Percentiles rank a stretch among this genome's conserved stretches.
Evolutionary conservation across 768 basidiomycete genomes (phyloP).

Genomic region (Mycena belliarum): DNA sequence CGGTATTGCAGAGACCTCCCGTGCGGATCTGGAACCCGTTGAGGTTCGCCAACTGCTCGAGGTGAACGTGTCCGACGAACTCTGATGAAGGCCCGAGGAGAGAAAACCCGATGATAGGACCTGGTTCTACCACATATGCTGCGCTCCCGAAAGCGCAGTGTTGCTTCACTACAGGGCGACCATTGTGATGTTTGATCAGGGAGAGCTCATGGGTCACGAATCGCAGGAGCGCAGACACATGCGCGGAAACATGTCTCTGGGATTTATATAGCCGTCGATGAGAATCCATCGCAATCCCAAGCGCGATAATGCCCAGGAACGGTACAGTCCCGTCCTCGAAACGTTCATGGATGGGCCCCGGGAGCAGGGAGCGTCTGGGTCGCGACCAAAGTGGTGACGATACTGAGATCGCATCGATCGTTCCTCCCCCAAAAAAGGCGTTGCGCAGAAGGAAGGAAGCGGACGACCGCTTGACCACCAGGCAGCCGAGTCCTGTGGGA

Average conservation of each 20-base stretch:
- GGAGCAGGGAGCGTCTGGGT: conserved; percentile 12
- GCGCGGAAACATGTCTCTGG: conserved; percentile 14
- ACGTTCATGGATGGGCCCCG: conserved; percentile 16
- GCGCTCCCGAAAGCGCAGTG: conserved; percentile 5
- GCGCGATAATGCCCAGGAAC: conserved; percentile 20
- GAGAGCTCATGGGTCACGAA: conserved; percentile 19
- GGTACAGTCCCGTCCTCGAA: conserved; percentile 24
- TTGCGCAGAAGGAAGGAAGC: conserved; percentile 37
- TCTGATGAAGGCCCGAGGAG: conserved; percentile 16
- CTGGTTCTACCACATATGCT: conserved; percentile 13
- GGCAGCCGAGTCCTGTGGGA: conserved; percentile 59
- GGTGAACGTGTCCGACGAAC: conserved; percentile 19
- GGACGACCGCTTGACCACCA: conserved; percentile 51
- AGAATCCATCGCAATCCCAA: conserved; percentile 15
- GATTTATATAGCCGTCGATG: conserved; percentile 20
- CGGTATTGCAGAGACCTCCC: conserved; percentile 21
- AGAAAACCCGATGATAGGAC: conserved; percentile 19
- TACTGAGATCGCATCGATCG: conserved; percentile 56
- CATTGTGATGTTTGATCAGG: conserved; percentile 14
- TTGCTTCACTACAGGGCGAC: conserved; percentile 15
- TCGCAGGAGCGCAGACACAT: conserved; percentile 14
- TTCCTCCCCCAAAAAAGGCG: conserved; percentile 61
- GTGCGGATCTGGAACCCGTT: conserved; percentile 23
- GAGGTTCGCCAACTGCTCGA: conserved; percentile 20
- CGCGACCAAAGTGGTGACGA: conserved; percentile 29